A percentile compares a stretch with the other conserved stretches of the same genome.
Conservation (phyloP, 176 grass and related monocot species). For the Bonia amplexicaulis region DNA sequence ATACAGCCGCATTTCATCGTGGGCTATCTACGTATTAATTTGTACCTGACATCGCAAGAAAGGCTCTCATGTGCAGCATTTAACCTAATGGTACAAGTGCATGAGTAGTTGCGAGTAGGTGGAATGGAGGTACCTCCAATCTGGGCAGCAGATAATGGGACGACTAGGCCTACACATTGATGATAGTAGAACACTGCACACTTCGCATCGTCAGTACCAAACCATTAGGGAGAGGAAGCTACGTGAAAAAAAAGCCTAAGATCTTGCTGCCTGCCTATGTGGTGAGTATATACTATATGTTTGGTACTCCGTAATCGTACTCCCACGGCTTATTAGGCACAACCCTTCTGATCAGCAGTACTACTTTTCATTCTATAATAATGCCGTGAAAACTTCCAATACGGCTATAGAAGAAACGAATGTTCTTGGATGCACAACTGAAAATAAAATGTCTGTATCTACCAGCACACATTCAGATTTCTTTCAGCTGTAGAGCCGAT, state of each 20-base stretch:
- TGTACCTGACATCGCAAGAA: conserved; percentile 28
- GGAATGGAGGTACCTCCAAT: conserved; percentile 24
- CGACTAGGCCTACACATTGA: conserved; percentile 38
- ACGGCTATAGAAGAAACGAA: too few relatives aligned
- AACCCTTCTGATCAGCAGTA: not conserved
- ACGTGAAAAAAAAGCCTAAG: not conserved
- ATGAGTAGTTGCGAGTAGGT: conserved; percentile 25
- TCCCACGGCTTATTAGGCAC: not conserved
- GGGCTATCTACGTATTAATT: conserved; percentile 5
- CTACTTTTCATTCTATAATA: not conserved
- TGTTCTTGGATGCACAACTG: not conserved
- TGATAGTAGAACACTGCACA: conserved; percentile 31
- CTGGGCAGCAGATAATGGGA: conserved; percentile 23
- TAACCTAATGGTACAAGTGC: conserved; percentile 38
- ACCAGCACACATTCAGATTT: not conserved
- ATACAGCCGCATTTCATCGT: conserved; percentile 18
- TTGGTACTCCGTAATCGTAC: not conserved
- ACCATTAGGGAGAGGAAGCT: not conserved
- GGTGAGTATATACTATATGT: not conserved
- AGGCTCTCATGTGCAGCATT: conserved; percentile 44
- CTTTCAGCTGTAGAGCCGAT: not conserved
- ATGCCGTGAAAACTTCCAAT: not conserved
- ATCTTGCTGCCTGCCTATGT: not conserved
- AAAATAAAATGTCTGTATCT: not conserved
- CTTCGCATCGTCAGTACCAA: not conserved